Evolutionary conservation across 1,139 yeast genomes (phyloP).

Genomic region (Lizanozyma gosingica): DNA sequence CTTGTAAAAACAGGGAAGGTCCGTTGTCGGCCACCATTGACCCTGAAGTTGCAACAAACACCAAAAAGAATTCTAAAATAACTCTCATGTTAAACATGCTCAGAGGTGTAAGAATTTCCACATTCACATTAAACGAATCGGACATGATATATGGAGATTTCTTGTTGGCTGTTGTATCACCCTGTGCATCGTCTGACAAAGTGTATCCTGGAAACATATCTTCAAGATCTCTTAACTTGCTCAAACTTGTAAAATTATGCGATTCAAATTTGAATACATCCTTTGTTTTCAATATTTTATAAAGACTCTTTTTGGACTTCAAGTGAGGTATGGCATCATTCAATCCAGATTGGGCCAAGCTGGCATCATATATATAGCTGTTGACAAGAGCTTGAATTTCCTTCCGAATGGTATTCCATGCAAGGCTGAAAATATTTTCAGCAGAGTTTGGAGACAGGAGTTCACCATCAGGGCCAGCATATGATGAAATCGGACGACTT

Average conservation of each 20-base stretch:
- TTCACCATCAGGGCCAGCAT: background rate
- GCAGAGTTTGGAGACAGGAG: background rate
- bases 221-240: slow-evolving; percentile 16
- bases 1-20: slow-evolving; percentile 42
- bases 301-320: slow-evolving; percentile 8
- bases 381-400: slow-evolving; percentile 51
- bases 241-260: background rate
- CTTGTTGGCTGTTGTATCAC: slow-evolving; percentile 1
- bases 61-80: slow-evolving; percentile 51
- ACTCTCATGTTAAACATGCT: slow-evolving; percentile 79
- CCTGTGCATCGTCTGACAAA: slow-evolving; percentile 18
- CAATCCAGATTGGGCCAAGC: slow-evolving; percentile 3
- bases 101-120: slow-evolving; percentile 63
- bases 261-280: slow-evolving; percentile 40
- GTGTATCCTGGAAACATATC: slow-evolving; percentile 58
- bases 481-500: background rate
- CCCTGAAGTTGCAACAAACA: slow-evolving; percentile 45
- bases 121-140: slow-evolving; percentile 44
- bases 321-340: slow-evolving; percentile 2
- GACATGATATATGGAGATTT: slow-evolving; percentile 49
- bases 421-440: background rate
- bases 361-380: slow-evolving; percentile 39
- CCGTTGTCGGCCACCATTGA: slow-evolving; percentile 14
- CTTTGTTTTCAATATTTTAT: slow-evolving; percentile 17
- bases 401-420: slow-evolving; percentile 46